Percentiles rank a stretch among this genome's conserved stretches.
Evolutionary conservation across 169 alveolate genomes (phyloP).

Genomic region (Plasmodium reichenowi): DNA sequence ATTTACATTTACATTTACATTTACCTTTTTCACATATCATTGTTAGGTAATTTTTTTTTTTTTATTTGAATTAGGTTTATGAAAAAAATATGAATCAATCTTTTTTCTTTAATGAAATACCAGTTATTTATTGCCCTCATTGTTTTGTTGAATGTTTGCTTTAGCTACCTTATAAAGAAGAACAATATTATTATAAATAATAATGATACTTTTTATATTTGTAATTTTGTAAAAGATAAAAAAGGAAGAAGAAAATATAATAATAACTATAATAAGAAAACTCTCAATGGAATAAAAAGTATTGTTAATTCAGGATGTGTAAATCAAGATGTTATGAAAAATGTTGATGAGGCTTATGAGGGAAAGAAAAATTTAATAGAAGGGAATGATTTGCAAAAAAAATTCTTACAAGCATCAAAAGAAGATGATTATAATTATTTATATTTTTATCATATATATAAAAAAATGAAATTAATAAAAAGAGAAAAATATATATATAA

Average conservation of each 20-base stretch:
- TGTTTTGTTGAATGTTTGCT: conserved; percentile 22
- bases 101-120: conserved; percentile 50
- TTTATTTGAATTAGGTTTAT: too few species aligned
- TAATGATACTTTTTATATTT: neutral
- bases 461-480: conserved; percentile 46
- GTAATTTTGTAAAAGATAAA: neutral
- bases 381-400: neutral
- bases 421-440: conserved; percentile 56
- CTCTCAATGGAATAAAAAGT: neutral
- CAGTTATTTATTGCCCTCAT: conserved; percentile 15
- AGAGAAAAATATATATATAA: conserved; percentile 47
- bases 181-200: conserved; percentile 2
- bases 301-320: neutral
- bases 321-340: conserved; percentile 1
- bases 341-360: neutral
- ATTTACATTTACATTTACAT: too few species aligned
- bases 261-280: neutral
- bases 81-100: too few species aligned
- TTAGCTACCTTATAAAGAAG: conserved; percentile 25
- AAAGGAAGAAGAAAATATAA: neutral
- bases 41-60: too few species aligned
- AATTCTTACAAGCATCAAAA: conserved; percentile 49
- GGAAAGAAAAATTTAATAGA: neutral
- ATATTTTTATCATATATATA: conserved; percentile 60
- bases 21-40: too few species aligned